phyloP scores from a whole-genome alignment of 169 alveolate species.

The Haemoproteus tartakovskyi region DNA sequence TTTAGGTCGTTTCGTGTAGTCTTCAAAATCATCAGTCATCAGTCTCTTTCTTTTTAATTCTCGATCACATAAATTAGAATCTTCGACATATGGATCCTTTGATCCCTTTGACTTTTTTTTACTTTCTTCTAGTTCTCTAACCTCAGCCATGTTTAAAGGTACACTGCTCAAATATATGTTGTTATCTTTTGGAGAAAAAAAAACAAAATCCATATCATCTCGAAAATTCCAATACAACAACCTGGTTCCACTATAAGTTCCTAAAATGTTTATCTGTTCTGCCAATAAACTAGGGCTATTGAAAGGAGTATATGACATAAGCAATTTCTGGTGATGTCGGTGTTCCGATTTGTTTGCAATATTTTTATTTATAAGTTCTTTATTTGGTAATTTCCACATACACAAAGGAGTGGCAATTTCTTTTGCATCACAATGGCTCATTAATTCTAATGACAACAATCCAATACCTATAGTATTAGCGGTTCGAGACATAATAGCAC shows the following conservation, averaged over 20 bases:
- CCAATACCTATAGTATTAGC: slow-evolving; percentile 86
- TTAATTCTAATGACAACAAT: slow-evolving; percentile 81
- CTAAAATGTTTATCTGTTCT: slow-evolving; percentile 84
- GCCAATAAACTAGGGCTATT: slow-evolving; percentile 85
- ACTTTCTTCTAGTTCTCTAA: background rate
- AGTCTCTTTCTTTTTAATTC: no score
- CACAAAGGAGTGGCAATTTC: slow-evolving; percentile 82
- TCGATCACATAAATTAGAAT: no score
- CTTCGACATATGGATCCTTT: no score
- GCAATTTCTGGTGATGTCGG: slow-evolving; percentile 85
- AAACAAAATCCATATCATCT: slow-evolving; percentile 81
- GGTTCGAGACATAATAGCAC: slow-evolving; percentile 87
- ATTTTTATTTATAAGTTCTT: slow-evolving; percentile 83
- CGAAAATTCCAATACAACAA: slow-evolving; percentile 84
- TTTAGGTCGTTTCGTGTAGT: no score
- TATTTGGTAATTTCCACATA: slow-evolving; percentile 88
- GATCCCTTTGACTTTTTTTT: background rate
- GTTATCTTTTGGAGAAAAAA: slow-evolving; percentile 71
- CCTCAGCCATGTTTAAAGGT: slow-evolving; percentile 43
- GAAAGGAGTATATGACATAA: slow-evolving; percentile 86
- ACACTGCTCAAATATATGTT: slow-evolving; percentile 73
- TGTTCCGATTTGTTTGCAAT: slow-evolving; percentile 84
- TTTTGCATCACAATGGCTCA: slow-evolving; percentile 79
- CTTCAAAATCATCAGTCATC: no score
- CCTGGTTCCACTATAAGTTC: slow-evolving; percentile 84